Base-by-base conservation (phyloP, 176 grass and related monocot species). In the Juncus effusus region DNA sequence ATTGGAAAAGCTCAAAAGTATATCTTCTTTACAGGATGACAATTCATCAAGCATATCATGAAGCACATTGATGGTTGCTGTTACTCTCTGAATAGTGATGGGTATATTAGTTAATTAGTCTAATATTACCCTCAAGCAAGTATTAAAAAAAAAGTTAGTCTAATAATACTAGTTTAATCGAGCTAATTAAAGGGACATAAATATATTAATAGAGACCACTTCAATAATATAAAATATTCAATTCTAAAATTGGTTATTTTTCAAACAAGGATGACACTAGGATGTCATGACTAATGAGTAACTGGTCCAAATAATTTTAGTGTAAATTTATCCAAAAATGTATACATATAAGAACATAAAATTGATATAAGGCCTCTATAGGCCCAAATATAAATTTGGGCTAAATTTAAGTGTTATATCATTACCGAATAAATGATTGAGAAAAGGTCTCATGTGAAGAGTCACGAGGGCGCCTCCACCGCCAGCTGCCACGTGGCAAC, bases 391-490 rank as follows among this genome's bases (percentile, higher is more conserved):
- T 28, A 28, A 10, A 13, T 55, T 69, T 69, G 65, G 65, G 50
- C 65, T 53, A 3, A 38, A 14, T 54, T 38, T 45, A 37, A 53
- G 65, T 7, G 28, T 51, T 69, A 51, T 54, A 69, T 40, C 0
- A 37, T 8, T 51, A 37, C 10, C 40, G 10, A 68, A 45, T 36
- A 11, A 37, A 45, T 38, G 37, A 36, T 66, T 37, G 15, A 3
- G 52, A 68, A n/a, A 63, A 44, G 14, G 16, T 69, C 16, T 36
- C 75, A 51, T 11, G 63, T 69, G 63, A 69, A 61, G 39, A 69
- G 59, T 77, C 75, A 77, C 75, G 75, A 59, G 63, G 40, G 16
- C 54, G 54, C 40, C 14, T 56, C 44, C 39, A 38, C 19, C 51
- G 13, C 36, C 2, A 10, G 5, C 51, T 45, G 47, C 74, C 74